Evolutionary conservation across 306 rosid species (phyloP), one percentile per base, ranked within the genome.

Genomic region (Echinosophora koreensis): DNA sequence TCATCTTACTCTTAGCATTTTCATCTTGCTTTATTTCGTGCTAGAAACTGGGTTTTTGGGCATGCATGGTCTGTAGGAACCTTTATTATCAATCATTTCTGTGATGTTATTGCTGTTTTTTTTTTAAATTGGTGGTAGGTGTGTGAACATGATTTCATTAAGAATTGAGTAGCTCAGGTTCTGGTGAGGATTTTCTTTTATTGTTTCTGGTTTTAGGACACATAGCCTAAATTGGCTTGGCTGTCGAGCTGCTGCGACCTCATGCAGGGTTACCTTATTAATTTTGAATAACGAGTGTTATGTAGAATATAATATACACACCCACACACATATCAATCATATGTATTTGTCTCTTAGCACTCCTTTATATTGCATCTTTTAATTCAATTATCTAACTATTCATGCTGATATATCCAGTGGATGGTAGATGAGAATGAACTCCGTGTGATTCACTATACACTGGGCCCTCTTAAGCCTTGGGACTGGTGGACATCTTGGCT

Each of bases 401-500:
- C 28, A 66, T 76, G 44, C 34, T 79, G 64, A 59, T 69, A 50
- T 37, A 64, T 80, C 82, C 87, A 96, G 99, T 96, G 99, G 99
- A 96, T 96, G 99, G 99, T 96, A 41, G 84, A 92, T 61, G 99
- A 96, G 83, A 86, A 80, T 6, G 98, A 96, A 71, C 98, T 92
- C 32, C 91, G 87, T 28, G 97, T 96, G 76, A 91, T 96, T 78
- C 99, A 96, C 84, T 96, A 96, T 78, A 96, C 99, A 10, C 93
- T 96, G 4, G 99, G 99, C 37, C 99, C 99, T 65, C 96, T 96
- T 74, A 96, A 96, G 86, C 99, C 99, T 80, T 96, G 99, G 99
- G 99, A 96, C 83, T 96, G 99, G 99, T 96, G 99, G 99, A 96
- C 99, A 35, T 91, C 99, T 69, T 96, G 99, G 99, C 96, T 96